A percentile compares a stretch with the other conserved stretches of the same genome.
Evolutionary conservation across 305 asterid species (phyloP).

Genomic region (Nicotiana rustica): DNA sequence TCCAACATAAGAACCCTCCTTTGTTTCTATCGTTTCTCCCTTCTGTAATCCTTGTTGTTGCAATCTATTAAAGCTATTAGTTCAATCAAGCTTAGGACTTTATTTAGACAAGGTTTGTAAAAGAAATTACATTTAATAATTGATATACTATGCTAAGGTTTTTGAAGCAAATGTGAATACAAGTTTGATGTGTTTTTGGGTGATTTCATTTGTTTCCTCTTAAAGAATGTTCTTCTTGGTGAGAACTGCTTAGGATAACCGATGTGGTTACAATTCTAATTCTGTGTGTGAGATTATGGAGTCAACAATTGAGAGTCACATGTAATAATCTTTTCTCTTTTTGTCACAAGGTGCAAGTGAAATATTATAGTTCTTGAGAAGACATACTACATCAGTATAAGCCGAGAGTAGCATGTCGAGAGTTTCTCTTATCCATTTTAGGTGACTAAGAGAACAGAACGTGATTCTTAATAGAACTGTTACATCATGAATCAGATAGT

Average conservation of each 20-base stretch:
- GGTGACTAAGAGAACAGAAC: slow-evolving; percentile 10
- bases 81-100: neutral
- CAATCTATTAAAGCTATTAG: neutral
- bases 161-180: neutral
- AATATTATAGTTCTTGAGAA: slow-evolving; percentile 1
- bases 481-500: no score
- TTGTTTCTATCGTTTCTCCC: neutral
- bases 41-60: neutral
- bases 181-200: neutral
- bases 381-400: neutral
- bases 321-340: neutral
- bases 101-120: slow-evolving; percentile 9
- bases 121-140: slow-evolving; percentile 10
- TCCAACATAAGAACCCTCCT: neutral
- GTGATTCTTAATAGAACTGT: neutral
- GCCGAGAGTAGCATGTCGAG: neutral
- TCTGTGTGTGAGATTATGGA: neutral
- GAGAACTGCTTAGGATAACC: slow-evolving; percentile 16
- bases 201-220: neutral
- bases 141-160: neutral
- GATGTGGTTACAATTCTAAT: neutral
- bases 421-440: neutral
- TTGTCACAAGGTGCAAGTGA: neutral
- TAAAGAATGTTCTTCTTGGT: neutral
- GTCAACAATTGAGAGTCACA: slow-evolving; percentile 7